These are phyloP conservation scores for Avena sativa DNA, from an alignment of 176 grass and related monocot genomes.

Conservation along the genomic window DNA sequence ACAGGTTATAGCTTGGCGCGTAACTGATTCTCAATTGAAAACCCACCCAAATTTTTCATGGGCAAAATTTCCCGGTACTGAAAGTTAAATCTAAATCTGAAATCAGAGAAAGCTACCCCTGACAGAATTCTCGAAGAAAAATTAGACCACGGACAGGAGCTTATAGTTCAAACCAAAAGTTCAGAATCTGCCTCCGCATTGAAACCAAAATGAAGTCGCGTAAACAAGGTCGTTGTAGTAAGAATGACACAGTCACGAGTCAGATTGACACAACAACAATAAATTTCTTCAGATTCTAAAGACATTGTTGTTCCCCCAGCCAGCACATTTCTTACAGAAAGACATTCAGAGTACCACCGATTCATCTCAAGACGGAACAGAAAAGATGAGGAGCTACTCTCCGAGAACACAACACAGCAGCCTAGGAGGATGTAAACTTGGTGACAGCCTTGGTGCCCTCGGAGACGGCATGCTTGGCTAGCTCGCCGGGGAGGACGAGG, in stretches of 20 bases:
- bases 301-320: not conserved
- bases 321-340: not conserved
- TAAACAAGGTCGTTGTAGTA: too few relatives aligned
- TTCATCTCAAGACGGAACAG: not conserved
- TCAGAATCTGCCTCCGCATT: too few relatives aligned
- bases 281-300: not conserved
- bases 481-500: slow-evolving; percentile 71
- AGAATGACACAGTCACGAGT: not conserved
- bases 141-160: too few relatives aligned
- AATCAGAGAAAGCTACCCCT: too few relatives aligned
- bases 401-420: not conserved
- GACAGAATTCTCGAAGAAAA: too few relatives aligned
- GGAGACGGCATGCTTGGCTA: slow-evolving; percentile 55
- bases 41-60: too few relatives aligned
- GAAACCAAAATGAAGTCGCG: too few relatives aligned
- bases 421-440: slow-evolving; percentile 58
- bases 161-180: too few relatives aligned
- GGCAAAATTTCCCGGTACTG: too few relatives aligned
- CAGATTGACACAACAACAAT: not conserved
- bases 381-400: not conserved
- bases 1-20: too few relatives aligned
- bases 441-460: slow-evolving; percentile 72
- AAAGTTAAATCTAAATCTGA: too few relatives aligned
- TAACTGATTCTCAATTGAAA: too few relatives aligned
- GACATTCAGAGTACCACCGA: not conserved